These are phyloP conservation scores for Draba incana DNA, from an alignment of 345 rosid genomes.

Conservation along the genomic window DNA sequence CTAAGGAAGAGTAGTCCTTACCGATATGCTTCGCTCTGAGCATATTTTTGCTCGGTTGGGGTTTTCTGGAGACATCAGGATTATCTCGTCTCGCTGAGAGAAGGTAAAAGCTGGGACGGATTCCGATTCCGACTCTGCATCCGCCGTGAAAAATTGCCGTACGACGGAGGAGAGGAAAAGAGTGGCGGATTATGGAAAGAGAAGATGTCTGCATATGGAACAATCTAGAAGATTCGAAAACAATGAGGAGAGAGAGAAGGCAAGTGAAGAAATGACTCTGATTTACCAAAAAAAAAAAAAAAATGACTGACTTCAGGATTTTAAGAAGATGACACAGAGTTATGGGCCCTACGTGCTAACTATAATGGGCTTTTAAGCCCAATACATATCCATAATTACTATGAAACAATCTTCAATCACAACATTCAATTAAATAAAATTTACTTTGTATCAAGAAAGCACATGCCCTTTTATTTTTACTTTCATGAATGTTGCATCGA, in stretches of 20 bases:
- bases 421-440: too few species aligned
- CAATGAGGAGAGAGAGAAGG: background rate
- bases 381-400: background rate
- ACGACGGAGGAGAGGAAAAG: constrained; percentile 51
- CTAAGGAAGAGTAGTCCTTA: constrained; percentile 66
- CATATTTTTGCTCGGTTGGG: constrained; percentile 62
- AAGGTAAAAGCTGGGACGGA: constrained; percentile 37
- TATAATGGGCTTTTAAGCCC: background rate
- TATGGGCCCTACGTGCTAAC: background rate
- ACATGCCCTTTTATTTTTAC: too few species aligned
- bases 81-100: constrained; percentile 56
- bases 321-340: background rate
- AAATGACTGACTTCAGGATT: background rate
- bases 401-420: too few species aligned
- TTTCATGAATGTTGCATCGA: too few species aligned
- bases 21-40: constrained; percentile 65
- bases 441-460: too few species aligned
- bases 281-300: too few species aligned
- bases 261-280: too few species aligned
- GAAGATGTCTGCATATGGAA: constrained; percentile 54
- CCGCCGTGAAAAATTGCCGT: constrained; percentile 28
- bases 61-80: constrained; percentile 52
- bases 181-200: constrained; percentile 51
- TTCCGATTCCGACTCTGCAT: background rate
- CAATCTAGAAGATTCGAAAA: constrained; percentile 15